phyloP scores from a whole-genome alignment of 768 basidiomycete species.

The Leccinum olivaceopallidum region DNA sequence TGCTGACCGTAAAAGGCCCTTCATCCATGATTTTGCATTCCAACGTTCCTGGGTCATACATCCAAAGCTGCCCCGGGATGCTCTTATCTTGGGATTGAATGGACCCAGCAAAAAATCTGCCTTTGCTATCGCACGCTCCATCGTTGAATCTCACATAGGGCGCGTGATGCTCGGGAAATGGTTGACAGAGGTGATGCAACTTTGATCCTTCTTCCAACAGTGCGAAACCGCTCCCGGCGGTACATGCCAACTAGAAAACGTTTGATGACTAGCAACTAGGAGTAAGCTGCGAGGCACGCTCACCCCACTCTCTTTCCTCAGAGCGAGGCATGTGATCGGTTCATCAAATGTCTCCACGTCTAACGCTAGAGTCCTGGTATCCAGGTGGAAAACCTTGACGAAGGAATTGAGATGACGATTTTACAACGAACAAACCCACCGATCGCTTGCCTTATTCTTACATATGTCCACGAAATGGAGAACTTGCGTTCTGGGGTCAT shows the following conservation, averaged over 20 bases:
- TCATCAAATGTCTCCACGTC: slow-evolving; percentile 52
- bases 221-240: slow-evolving; percentile 24
- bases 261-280: neutral
- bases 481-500: slow-evolving; percentile 51
- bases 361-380: slow-evolving; percentile 42
- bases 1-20: slow-evolving; percentile 62
- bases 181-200: slow-evolving; percentile 51
- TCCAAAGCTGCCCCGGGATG: slow-evolving; percentile 58
- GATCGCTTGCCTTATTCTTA: slow-evolving; percentile 17
- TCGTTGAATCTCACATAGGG: slow-evolving; percentile 66
- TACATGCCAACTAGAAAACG: slow-evolving; percentile 20
- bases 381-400: slow-evolving; percentile 35
- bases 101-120: slow-evolving; percentile 69
- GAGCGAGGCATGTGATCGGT: slow-evolving; percentile 56
- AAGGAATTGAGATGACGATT: slow-evolving; percentile 1
- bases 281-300: neutral
- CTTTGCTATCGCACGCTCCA: slow-evolving; percentile 63
- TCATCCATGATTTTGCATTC: slow-evolving; percentile 54
- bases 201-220: slow-evolving; percentile 31
- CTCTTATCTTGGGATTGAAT: slow-evolving; percentile 48
- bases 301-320: slow-evolving; percentile 41
- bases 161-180: slow-evolving; percentile 44
- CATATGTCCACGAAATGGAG: slow-evolving; percentile 71
- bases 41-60: slow-evolving; percentile 53
- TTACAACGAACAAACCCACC: neutral